Conservation (phyloP, 2,329 filamentous ascomycete species). For the Fusarium dlaminii region DNA sequence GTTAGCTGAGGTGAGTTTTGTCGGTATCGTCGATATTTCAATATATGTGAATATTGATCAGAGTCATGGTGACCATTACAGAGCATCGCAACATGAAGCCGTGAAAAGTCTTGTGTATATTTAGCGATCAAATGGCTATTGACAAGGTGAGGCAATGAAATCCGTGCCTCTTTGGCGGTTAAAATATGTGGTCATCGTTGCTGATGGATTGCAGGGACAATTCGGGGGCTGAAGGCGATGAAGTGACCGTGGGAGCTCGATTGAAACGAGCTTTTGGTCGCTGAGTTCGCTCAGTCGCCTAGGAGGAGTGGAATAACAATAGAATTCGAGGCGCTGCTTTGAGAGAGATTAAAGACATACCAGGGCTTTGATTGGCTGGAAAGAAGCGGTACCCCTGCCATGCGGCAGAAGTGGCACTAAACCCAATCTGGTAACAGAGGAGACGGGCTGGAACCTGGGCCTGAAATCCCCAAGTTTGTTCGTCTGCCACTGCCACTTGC, state of each 20-base stretch:
- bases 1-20: neutral
- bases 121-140: neutral
- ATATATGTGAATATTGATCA: neutral
- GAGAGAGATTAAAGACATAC: conserved; percentile 11
- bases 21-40: neutral
- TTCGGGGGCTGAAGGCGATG: conserved; percentile 17
- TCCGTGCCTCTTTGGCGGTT: neutral
- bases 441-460: conserved; percentile 16
- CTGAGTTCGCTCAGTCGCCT: conserved; percentile 30
- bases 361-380: conserved; percentile 14
- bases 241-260: conserved; percentile 16
- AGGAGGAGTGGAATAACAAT: conserved; percentile 28
- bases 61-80: conserved; percentile 9
- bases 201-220: neutral
- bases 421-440: conserved; percentile 16
- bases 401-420: conserved; percentile 27
- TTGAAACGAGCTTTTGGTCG: conserved; percentile 25
- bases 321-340: conserved; percentile 26
- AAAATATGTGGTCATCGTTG: neutral
- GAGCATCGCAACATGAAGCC: conserved; percentile 25
- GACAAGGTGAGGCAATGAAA: neutral
- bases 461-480: conserved; percentile 26
- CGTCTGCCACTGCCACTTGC: conserved; percentile 1
- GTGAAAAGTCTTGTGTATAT: conserved; percentile 5
- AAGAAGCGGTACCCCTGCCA: conserved; percentile 1